Conservation (phyloP, 2,329 filamentous ascomycete genomes). For the Leptographium procerum region DNA sequence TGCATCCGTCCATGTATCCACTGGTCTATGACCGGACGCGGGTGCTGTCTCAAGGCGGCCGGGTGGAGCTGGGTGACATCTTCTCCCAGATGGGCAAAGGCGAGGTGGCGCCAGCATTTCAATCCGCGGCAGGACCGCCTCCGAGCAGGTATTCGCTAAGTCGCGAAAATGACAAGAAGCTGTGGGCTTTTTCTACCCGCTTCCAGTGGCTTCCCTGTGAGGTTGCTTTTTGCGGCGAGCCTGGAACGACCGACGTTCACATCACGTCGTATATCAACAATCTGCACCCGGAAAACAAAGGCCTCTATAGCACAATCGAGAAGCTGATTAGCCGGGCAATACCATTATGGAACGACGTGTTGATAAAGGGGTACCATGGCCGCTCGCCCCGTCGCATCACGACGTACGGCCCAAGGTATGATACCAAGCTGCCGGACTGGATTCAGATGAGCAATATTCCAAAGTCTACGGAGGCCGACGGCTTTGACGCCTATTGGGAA, state of each 20-base stretch:
- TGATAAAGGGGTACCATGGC: background rate
- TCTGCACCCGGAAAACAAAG: slow-evolving; percentile 24
- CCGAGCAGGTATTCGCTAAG: too few relatives aligned
- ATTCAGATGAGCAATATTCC: background rate
- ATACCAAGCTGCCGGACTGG: background rate
- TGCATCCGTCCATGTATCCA: slow-evolving; percentile 48
- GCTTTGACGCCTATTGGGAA: background rate
- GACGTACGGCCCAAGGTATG: background rate
- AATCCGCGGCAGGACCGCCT: too few relatives aligned
- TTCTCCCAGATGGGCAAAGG: slow-evolving; percentile 14
- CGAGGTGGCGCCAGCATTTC: background rate
- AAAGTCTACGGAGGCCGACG: background rate
- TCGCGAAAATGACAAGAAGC: too few relatives aligned
- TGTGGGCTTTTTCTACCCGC: slow-evolving; percentile 14
- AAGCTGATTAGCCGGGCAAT: slow-evolving; percentile 23
- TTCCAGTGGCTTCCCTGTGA: slow-evolving; percentile 26
- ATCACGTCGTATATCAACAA: slow-evolving; percentile 31
- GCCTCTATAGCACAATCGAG: slow-evolving; percentile 23
- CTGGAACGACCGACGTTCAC: slow-evolving; percentile 13
- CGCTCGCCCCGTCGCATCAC: background rate
- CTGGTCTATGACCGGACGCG: slow-evolving; percentile 28
- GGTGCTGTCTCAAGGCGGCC: slow-evolving; percentile 22
- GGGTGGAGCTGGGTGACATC: slow-evolving; percentile 17
- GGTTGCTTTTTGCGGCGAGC: slow-evolving; percentile 17
- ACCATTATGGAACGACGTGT: slow-evolving; percentile 26